These are phyloP conservation scores for Petasospora rhodanensis DNA, from an alignment of 1,139 yeast species.

Conservation along the genomic window DNA sequence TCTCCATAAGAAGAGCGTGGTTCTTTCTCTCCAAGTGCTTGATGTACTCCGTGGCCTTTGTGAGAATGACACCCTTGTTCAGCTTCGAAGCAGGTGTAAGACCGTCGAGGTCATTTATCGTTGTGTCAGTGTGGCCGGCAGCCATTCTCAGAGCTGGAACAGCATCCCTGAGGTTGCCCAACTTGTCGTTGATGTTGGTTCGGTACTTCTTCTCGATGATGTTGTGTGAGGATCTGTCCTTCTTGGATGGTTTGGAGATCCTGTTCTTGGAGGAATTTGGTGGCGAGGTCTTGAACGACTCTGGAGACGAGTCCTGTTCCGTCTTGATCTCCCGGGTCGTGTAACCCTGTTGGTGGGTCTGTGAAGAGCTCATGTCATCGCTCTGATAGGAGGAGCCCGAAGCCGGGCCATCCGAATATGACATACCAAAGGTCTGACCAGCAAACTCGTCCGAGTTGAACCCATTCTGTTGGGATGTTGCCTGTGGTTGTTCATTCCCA, in stretches of 20 bases:
- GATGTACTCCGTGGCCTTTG: constrained; percentile 88
- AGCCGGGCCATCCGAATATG: constrained; percentile 1
- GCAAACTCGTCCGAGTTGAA: no score
- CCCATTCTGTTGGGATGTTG: no score
- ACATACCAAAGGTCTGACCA: no score
- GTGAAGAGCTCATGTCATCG: not conserved
- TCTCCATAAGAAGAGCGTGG: constrained; percentile 48
- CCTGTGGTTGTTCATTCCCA: no score
- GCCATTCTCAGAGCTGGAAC: constrained; percentile 56
- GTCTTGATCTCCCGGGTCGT: not conserved
- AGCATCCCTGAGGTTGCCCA: constrained; percentile 58
- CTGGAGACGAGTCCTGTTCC: constrained; percentile 9
- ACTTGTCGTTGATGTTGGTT: constrained; percentile 41
- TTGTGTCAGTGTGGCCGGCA: constrained; percentile 18
- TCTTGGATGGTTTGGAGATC: constrained; percentile 27
- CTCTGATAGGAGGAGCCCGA: not conserved
- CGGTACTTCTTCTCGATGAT: constrained; percentile 1
- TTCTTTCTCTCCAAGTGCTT: constrained; percentile 75
- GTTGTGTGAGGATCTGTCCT: constrained; percentile 59
- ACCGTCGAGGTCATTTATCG: constrained; percentile 53
- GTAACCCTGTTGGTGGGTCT: not conserved
- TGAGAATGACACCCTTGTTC: constrained; percentile 81
- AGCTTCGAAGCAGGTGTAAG: constrained; percentile 78
- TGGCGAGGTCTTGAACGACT: constrained; percentile 6
- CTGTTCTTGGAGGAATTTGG: constrained; percentile 1